Base-by-base conservation (phyloP, 2,329 filamentous ascomycete genomes). In the Stemphylium beticola region DNA sequence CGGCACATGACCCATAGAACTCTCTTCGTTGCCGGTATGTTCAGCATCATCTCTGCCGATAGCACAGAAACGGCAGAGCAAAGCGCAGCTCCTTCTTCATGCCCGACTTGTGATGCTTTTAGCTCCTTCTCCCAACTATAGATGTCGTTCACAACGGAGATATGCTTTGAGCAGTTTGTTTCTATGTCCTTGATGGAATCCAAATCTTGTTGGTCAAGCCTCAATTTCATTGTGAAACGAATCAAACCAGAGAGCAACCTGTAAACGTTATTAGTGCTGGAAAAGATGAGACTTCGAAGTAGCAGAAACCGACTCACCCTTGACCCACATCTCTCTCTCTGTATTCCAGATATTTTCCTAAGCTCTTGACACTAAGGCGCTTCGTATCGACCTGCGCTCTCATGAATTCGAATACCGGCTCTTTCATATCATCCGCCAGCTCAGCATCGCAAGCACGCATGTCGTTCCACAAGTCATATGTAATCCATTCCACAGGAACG, bases 101-200 rank as follows among this genome's bases (percentile, higher is more conserved):
- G 59, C 10, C 44, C 38, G 9, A 49, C 48, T 48, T 57, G 9
- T 18, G 61, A 22, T 31, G 59, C 18, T 18, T 49, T 22, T 49
- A 61, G 31, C 54, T 79, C 77, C 58, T 79, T 79, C n/a, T 78
- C 75, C 38, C 53, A 79, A 55, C 68, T 74, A 49, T 62, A 75
- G 53, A 79, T 78, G 53, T 80, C 77, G 61, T 79, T 79, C 24
- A 79, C 61, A 5, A 79, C 59, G 2, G 75, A 74, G 38, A 79
- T 63, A 39, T 79, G 77, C 54, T 74, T 73, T 4, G 69, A 60
- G 52, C 66, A 75, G 53, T 75, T 77, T 26, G 52, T 37, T 12
- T 80, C 76, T 5, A 77, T 45, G 0, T 58, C 34, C 0, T 53
- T 36, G 2, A 72, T 53, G 0, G 46, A 24, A 0, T 47, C 39